Evolutionary conservation across 73 alveolate genomes (phyloP), one percentile per base, ranked within the genome.

Genomic region (Effrenium voratum): DNA sequence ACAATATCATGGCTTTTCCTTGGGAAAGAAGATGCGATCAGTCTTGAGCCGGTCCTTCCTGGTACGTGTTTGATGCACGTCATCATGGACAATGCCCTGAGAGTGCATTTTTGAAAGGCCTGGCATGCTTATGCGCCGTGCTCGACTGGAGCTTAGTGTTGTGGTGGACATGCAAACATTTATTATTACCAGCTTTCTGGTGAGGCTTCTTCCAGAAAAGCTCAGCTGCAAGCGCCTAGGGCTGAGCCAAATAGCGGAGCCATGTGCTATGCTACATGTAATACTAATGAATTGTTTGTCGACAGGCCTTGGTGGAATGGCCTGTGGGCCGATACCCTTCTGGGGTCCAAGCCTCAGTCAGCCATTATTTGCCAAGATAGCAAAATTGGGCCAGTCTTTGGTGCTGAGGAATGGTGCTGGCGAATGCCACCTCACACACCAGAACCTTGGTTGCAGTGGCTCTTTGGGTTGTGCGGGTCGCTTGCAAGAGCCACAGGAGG

Each of bases 71-170:
- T n/a, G n/a, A n/a, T n/a, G n/a, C n/a, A n/a, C n/a, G n/a, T n/a
- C n/a, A n/a, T n/a, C n/a, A n/a, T n/a, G n/a, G n/a, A n/a, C n/a
- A n/a, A n/a, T n/a, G n/a, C n/a, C n/a, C n/a, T n/a, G n/a, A n/a
- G n/a, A n/a, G n/a, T n/a, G n/a, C n/a, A n/a, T n/a, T n/a, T n/a
- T n/a, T n/a, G 50, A 12, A 38, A 82, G 92, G 92, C 92, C 92
- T 34, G 92, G 92, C 36, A 82, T 82, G 92, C 73, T 82, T 72
- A 82, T 82, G 92, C 92, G 92, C 49, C 73, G 47, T 3, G 92
- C 92, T 50, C 92, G 92, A 63, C 59, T 22, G 36, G 34, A 12
- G 8, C 75, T 24, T 5, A 4, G 34, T 5, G 16, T 60, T 4
- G 34, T 6, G 75, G 30, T 60, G 36, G 34, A 4, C 75, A 60